phyloP scores from a whole-genome alignment of 208 protist species.

The Trypanosoma vivax region DNA sequence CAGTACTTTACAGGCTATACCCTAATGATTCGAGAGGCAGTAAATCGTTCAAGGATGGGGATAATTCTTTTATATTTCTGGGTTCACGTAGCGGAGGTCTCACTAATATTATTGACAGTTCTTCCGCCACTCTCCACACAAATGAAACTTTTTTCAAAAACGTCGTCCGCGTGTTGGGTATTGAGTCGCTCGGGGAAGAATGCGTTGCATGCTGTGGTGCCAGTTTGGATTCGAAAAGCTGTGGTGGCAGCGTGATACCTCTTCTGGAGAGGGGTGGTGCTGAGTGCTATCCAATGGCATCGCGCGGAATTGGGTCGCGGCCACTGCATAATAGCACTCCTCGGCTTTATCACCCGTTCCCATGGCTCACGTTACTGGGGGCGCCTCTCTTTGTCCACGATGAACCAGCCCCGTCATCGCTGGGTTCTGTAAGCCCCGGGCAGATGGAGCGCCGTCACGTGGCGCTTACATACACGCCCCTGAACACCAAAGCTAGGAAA shows the following conservation, averaged over 20 bases:
- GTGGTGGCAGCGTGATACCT: neutral
- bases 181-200: constrained; percentile 15
- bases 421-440: neutral
- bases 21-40: neutral
- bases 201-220: too few relatives aligned
- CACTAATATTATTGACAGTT: neutral
- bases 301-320: constrained; percentile 3
- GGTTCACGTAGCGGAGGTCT: neutral
- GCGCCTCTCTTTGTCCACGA: constrained; percentile 28
- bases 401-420: constrained; percentile 19
- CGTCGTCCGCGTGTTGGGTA: constrained; percentile 2
- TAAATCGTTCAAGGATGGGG: neutral
- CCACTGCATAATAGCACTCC: constrained; percentile 3
- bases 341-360: constrained; percentile 16
- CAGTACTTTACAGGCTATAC: constrained; percentile 13
- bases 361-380: constrained; percentile 34
- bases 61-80: constrained; percentile 9
- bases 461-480: constrained; percentile 6
- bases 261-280: constrained; percentile 7
- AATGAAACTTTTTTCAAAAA: neutral
- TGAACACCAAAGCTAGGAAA: constrained; percentile 7
- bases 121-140: neutral
- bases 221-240: neutral
- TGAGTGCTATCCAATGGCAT: constrained; percentile 13
- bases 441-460: constrained; percentile 7